Evolutionary conservation across 805 yeast species (phyloP).

Genomic region (Lipomyces sp.): DNA sequence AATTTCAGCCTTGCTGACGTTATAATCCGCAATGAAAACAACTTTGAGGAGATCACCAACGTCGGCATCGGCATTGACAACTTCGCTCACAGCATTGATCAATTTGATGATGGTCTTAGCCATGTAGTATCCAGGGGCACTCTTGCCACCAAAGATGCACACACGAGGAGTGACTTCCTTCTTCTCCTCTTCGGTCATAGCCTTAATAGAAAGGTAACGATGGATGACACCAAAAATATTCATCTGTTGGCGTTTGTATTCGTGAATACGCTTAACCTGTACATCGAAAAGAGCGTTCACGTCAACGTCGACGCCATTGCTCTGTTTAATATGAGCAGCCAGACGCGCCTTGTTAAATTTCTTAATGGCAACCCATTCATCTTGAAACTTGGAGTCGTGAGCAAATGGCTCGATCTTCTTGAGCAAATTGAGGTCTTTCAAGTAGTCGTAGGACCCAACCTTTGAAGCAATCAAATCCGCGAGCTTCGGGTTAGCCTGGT

Average conservation of each 20-base stretch:
- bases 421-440: constrained; percentile 69
- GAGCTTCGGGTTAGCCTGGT: constrained; percentile 86
- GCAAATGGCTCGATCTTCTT: constrained; percentile 68
- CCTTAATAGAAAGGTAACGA: constrained; percentile 78
- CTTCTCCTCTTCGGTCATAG: constrained; percentile 65
- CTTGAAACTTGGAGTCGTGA: constrained; percentile 70
- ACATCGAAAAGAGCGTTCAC: constrained; percentile 80
- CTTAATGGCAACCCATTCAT: constrained; percentile 74
- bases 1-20: constrained; percentile 91
- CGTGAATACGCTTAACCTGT: constrained; percentile 94
- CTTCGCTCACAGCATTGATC: constrained; percentile 78
- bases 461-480: constrained; percentile 73
- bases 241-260: constrained; percentile 92
- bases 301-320: constrained; percentile 70
- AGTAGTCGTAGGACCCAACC: constrained; percentile 69
- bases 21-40: constrained; percentile 87
- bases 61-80: constrained; percentile 76
- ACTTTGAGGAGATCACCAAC: constrained; percentile 80
- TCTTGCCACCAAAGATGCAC: constrained; percentile 87
- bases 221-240: constrained; percentile 87
- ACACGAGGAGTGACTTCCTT: constrained; percentile 72
- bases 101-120: constrained; percentile 89
- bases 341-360: constrained; percentile 68
- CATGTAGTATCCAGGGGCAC: constrained; percentile 97
- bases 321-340: constrained; percentile 66